Base-by-base conservation (phyloP, 805 yeast genomes). In the Pichia thaimueangensis region DNA sequence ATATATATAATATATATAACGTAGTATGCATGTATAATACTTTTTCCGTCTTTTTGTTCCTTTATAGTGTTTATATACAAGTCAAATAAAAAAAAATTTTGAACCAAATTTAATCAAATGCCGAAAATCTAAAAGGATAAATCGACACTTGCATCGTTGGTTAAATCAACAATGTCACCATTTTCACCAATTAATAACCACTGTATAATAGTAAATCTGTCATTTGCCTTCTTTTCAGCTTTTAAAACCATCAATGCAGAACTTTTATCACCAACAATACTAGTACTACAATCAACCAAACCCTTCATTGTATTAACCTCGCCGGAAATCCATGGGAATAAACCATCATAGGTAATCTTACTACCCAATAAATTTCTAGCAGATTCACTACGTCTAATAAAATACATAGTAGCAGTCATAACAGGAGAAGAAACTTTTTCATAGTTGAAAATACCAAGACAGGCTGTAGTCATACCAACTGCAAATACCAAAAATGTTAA, bases 391-490 rank as follows among this genome's bases (percentile, higher is more conserved):
- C 96, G 72, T 58, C 98, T 76, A 53, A 91, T 65, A 49, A 86
- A 83, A 62, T 86, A 88, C 60, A 93, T 67, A 4, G 96, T 83
- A 6, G 95, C 89, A 31, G 83, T 76, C 53, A 91, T 83, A 45
- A 91, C 75, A 1, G 97, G 97, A 12, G 96, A 86, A 35, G 84
- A 79, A 16, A 88, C 80, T 60, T 88, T 89, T 60, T 93, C 98
- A 64, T 91, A 89, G 68, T 93, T 89, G 74, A 91, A 82, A 54
- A 91, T 85, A 24, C 85, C 73, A 24, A 73, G 67, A 37, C 82
- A 63, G 2, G 82, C 64, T 4, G 70, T 63, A 20, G 73, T 72
- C 74, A 82, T 78, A 39, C 73, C 63, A 12, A 67, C 60, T 35
- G 73, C 62, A 56, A 83, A 84, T 3, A 64, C 62, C 6, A 70